Evolutionary conservation across 2,329 filamentous ascomycete genomes (phyloP).

Genomic region (Penicillium nordicum): DNA sequence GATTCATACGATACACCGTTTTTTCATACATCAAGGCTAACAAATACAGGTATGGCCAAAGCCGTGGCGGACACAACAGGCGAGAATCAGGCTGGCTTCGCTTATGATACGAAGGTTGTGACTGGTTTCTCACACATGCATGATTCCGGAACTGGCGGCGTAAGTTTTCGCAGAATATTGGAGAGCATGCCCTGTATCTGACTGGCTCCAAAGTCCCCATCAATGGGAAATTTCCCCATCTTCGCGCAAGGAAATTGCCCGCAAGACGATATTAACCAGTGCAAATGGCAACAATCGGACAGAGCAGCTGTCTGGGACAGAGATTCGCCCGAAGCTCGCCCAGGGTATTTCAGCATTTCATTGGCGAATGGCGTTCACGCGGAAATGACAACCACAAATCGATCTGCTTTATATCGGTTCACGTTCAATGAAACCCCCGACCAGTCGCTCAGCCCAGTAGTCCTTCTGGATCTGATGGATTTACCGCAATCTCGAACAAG

Average conservation of each 20-base stretch:
- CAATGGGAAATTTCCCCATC: slow-evolving; percentile 69
- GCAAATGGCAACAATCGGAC: slow-evolving; percentile 56
- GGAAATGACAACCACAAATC: slow-evolving; percentile 67
- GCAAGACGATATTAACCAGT: slow-evolving; percentile 59
- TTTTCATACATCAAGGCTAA: background rate
- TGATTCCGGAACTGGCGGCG: slow-evolving; percentile 51
- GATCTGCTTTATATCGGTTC: slow-evolving; percentile 64
- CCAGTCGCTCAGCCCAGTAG: slow-evolving; percentile 51
- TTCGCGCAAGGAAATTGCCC: slow-evolving; percentile 64
- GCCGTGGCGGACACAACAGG: slow-evolving; percentile 53
- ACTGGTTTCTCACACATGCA: slow-evolving; percentile 55
- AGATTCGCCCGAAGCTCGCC: slow-evolving; percentile 54
- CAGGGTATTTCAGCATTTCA: slow-evolving; percentile 64
- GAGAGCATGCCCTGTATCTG: background rate
- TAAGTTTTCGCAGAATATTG: slow-evolving; percentile 18
- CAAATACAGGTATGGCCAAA: slow-evolving; percentile 50
- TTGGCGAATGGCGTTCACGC: slow-evolving; percentile 57
- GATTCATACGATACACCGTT: background rate
- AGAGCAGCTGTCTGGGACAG: slow-evolving; percentile 50
- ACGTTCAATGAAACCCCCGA: slow-evolving; percentile 47
- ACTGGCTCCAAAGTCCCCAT: slow-evolving; percentile 46
- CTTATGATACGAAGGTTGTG: slow-evolving; percentile 49
- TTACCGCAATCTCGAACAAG: slow-evolving; percentile 60
- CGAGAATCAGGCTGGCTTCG: slow-evolving; percentile 57
- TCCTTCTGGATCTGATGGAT: slow-evolving; percentile 65